phyloP scores from a whole-genome alignment of 2,329 filamentous ascomycete species.

The Cephalotrichum gorgonifer region DNA sequence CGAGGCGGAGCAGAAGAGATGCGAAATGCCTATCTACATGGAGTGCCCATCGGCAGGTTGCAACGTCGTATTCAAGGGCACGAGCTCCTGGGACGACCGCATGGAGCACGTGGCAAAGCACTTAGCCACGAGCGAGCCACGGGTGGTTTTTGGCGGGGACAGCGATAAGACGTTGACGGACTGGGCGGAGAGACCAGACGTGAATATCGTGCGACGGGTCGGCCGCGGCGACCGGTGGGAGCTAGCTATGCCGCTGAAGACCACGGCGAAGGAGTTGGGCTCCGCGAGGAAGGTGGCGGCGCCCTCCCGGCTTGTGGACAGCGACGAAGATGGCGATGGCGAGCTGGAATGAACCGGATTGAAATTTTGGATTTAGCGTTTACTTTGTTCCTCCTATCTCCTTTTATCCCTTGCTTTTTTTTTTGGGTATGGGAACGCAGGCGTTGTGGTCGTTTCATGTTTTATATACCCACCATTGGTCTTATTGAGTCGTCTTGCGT shows the following conservation, averaged over 20 bases:
- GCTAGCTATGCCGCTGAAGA: constrained; percentile 13
- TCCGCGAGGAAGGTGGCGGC: neutral
- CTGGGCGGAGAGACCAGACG: constrained; percentile 20
- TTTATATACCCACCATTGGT: neutral
- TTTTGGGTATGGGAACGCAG: neutral
- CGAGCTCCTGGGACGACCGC: constrained; percentile 62
- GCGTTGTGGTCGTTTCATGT: neutral
- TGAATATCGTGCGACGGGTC: constrained; percentile 18
- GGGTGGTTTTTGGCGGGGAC: constrained; percentile 21
- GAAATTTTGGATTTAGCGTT: neutral
- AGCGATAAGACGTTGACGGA: constrained; percentile 18
- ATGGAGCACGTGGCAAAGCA: constrained; percentile 86
- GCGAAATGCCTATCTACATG: constrained; percentile 50
- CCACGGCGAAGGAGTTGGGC: constrained; percentile 1
- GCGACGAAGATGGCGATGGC: neutral
- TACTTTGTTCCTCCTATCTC: neutral
- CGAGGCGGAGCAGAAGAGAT: constrained; percentile 49
- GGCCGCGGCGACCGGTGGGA: constrained; percentile 12
- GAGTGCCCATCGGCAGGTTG: constrained; percentile 56
- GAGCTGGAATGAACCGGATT: neutral
- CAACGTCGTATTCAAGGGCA: constrained; percentile 44
- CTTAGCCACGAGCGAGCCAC: constrained; percentile 41
- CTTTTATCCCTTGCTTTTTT: neutral
- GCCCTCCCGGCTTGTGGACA: neutral
- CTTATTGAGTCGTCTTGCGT: neutral